Conservation (phyloP, 164 flowering plant genomes). For the Hamamelis virginiana region DNA sequence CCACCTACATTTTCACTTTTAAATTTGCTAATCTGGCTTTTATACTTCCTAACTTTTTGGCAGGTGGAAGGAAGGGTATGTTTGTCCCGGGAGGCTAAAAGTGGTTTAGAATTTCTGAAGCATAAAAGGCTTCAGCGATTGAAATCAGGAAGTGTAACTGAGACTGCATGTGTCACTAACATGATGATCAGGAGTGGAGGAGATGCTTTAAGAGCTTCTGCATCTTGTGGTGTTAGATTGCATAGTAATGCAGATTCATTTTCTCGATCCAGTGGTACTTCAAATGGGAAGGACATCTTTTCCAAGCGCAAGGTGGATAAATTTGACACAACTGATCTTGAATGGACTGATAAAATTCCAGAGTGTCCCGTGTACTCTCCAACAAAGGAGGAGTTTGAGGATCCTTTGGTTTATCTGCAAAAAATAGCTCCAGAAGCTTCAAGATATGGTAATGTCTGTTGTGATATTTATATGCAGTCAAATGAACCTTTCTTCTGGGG, state of each 20-base stretch:
- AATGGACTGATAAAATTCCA: constrained; percentile 78
- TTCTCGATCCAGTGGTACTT: constrained; percentile 28
- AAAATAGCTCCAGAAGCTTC: constrained; percentile 96
- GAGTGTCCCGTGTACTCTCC: constrained; percentile 89
- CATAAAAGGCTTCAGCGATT: constrained; percentile 65
- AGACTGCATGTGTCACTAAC: constrained; percentile 30
- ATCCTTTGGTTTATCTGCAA: constrained; percentile 85
- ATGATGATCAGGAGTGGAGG: constrained; percentile 86
- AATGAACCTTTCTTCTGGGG: background rate
- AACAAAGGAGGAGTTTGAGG: constrained; percentile 90
- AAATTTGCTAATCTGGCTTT: background rate
- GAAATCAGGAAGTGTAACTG: constrained; percentile 43
- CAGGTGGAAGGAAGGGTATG: constrained; percentile 93
- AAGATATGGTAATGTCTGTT: constrained; percentile 62
- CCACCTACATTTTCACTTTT: too few relatives aligned
- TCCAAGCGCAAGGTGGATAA: constrained; percentile 67
- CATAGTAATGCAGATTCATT: constrained; percentile 32
- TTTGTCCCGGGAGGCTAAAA: constrained; percentile 63
- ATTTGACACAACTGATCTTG: constrained; percentile 55
- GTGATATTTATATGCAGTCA: background rate
- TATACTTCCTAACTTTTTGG: constrained; percentile 7
- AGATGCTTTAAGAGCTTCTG: constrained; percentile 71
- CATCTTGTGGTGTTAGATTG: constrained; percentile 67
- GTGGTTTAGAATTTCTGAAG: constrained; percentile 68
- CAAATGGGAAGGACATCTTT: constrained; percentile 41